Evolutionary conservation across 2,329 filamentous ascomycete species (phyloP).

Genomic region (Stemphylium lycopersici): DNA sequence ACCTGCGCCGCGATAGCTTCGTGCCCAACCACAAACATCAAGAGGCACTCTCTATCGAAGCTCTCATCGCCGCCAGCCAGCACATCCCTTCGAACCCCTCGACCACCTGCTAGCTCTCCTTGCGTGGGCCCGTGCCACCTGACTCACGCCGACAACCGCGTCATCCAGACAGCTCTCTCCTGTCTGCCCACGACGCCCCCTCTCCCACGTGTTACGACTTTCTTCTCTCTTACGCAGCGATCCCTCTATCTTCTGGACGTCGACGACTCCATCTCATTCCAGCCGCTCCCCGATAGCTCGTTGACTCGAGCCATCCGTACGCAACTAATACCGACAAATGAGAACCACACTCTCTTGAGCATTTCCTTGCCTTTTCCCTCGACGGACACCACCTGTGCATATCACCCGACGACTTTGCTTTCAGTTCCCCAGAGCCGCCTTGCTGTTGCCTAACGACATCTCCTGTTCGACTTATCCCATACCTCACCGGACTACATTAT

Average conservation of each 20-base stretch:
- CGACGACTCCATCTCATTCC: conserved; percentile 29
- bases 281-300: conserved; percentile 41
- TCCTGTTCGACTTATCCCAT: conserved; percentile 21
- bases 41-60: conserved; percentile 5
- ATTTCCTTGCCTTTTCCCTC: conserved; percentile 51
- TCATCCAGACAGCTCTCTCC: conserved; percentile 32
- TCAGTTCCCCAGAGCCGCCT: conserved; percentile 35
- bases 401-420: conserved; percentile 47
- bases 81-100: conserved; percentile 17
- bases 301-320: conserved; percentile 49
- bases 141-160: conserved; percentile 43
- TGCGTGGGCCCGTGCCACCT: conserved; percentile 42
- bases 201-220: conserved; percentile 50
- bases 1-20: conserved; percentile 24
- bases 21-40: neutral
- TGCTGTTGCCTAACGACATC: conserved; percentile 42
- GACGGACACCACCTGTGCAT: conserved; percentile 48
- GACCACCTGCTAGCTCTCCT: conserved; percentile 33
- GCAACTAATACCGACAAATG: conserved; percentile 52
- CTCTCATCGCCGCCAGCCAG: conserved; percentile 35
- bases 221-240: conserved; percentile 48
- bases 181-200: conserved; percentile 38
- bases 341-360: conserved; percentile 52
- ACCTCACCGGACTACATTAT: conserved; percentile 31
- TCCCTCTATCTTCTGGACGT: conserved; percentile 40